Evolutionary conservation across 225 moss, liverwort and hornwort species (phyloP), one percentile per base, ranked within the genome.

Genomic region (Sphagnum contortum): DNA sequence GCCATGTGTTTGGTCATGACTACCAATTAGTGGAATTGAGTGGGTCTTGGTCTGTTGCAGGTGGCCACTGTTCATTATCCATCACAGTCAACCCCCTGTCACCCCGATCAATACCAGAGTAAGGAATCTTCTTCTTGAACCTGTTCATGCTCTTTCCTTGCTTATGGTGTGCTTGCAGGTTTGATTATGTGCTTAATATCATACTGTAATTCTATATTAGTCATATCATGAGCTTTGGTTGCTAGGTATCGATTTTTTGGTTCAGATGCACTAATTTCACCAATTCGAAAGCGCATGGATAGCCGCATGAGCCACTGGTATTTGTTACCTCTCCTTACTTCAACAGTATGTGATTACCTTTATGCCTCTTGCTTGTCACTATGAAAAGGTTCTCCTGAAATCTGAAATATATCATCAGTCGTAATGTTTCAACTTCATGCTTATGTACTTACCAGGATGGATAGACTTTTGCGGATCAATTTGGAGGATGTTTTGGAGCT

Each of bases 41-140:
- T 65, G 66, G 12, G 8, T 45, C 45, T 53, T 49, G 45, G n/a
- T 66, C 3, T 45, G 9, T 59, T 68, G 69, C 78, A 93, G 90
- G 92, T 79, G 90, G 90, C 63, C 92, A 90, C 67, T 90, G 92
- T 72, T 93, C 92, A 29, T 74, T 93, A 71, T 89, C 88, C 53
- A 86, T 93, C 66, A 83, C 85, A 45, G 88, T 93, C 45, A 88
- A 93, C 66, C 83, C 92, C 55, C 68, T 86, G 49, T 88, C 83
- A 51, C 86, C 92, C 12, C 83, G 88, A 71, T 80, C 75, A 3
- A 62, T 90, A 49, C 90, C 90, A 71, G 90, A 84, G 90, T 88
- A 68, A 13, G 78, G 48, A 61, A 5, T 55, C 14, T 63, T 47
- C 10, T 9, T 48, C 13, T 4, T 67, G 12, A 7, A 3, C 2